A percentile compares a stretch with the other conserved stretches of the same genome.
phyloP scores from a whole-genome alignment of 1,284 basidiomycete genomes.

The Marasmius sp. region DNA sequence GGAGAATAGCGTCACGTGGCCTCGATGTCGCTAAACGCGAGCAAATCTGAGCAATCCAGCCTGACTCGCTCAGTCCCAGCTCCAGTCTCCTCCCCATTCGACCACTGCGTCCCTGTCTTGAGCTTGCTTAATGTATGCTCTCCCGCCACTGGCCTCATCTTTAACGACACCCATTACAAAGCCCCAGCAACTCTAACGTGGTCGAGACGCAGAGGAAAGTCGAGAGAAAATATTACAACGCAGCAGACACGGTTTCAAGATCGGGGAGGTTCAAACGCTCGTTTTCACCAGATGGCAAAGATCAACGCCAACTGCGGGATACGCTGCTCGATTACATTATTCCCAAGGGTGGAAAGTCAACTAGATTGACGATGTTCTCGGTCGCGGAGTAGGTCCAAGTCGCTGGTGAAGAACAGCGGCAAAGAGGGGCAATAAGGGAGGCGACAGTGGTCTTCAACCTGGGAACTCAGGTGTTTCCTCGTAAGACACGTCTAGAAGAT shows the following conservation, averaged over 20 bases:
- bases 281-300: background rate
- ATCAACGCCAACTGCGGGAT: background rate
- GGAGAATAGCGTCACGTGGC: too few species aligned
- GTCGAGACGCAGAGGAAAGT: constrained; percentile 46
- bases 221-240: constrained; percentile 52
- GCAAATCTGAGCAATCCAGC: too few species aligned
- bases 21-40: too few species aligned
- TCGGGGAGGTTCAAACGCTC: constrained; percentile 54
- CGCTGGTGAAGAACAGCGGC: background rate
- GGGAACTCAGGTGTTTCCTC: background rate
- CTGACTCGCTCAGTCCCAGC: background rate
- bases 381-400: background rate
- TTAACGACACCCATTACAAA: background rate
- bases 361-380: background rate
- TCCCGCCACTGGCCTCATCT: background rate
- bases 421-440: background rate
- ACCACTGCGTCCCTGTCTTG: background rate
- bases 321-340: background rate
- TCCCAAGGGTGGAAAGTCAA: background rate
- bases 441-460: background rate
- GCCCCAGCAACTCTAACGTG: background rate
- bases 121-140: background rate
- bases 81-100: background rate
- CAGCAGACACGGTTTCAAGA: constrained; percentile 59
- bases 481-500: background rate